Conservation (phyloP, 768 basidiomycete genomes). For the Leccinellum rugosiceps region DNA sequence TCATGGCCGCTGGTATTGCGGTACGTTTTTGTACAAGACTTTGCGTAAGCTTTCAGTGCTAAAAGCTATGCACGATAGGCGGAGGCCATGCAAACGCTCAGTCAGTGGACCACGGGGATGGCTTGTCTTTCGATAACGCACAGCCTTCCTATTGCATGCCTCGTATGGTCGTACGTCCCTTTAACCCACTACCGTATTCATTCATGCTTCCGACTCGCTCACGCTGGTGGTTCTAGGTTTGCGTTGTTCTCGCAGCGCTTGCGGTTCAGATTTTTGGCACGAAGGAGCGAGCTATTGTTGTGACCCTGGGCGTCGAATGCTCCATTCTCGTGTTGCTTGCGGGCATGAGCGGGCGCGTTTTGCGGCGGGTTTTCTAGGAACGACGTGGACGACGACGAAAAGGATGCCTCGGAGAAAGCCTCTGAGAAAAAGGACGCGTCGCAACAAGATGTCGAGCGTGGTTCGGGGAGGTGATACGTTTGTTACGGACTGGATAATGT, state of each 20-base stretch:
- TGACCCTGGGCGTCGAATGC: constrained; percentile 5
- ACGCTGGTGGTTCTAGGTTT: not conserved
- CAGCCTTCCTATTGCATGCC: constrained; percentile 11
- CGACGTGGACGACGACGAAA: not conserved
- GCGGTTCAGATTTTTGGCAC: constrained; percentile 6
- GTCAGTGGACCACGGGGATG: constrained; percentile 2
- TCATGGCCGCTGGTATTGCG: not conserved
- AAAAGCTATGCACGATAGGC: not conserved
- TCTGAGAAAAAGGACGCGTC: not conserved
- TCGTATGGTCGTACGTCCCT: constrained; percentile 16
- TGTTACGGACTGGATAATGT: too few relatives aligned
- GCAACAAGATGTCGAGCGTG: not conserved
- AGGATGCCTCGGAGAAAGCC: not conserved
- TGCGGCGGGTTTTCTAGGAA: not conserved
- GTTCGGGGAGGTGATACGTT: not conserved
- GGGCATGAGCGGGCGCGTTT: not conserved
- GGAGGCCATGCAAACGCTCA: constrained; percentile 1
- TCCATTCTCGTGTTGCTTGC: constrained; percentile 1
- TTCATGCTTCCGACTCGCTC: not conserved
- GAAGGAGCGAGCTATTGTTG: not conserved
- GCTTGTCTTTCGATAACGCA: constrained; percentile 12
- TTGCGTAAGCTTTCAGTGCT: not conserved
- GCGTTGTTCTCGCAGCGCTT: constrained; percentile 7
- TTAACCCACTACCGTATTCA: not conserved
- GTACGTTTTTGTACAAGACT: not conserved